Percentiles rank a stretch among this genome's conserved stretches.
Evolutionary conservation across 176 grass and related monocot genomes (phyloP).

Genomic region (Puccinellia tenuiflora): DNA sequence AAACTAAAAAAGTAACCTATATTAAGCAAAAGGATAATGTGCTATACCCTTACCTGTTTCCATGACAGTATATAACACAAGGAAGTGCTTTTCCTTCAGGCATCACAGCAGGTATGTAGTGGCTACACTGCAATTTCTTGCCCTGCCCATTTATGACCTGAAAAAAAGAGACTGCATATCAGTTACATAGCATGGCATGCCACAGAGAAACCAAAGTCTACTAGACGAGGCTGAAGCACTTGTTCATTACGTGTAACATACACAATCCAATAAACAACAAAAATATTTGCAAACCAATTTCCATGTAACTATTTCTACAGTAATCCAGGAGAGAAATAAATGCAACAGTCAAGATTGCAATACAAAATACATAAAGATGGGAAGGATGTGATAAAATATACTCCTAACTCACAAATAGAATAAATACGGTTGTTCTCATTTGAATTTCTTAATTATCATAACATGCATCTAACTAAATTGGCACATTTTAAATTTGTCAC

Average conservation of each 20-base stretch:
- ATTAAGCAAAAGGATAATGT: not conserved
- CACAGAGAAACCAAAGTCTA: slow-evolving; percentile 6
- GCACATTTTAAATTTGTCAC: not conserved
- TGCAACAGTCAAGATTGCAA: not conserved
- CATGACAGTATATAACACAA: slow-evolving; percentile 99
- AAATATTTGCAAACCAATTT: not conserved
- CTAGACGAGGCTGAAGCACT: not conserved
- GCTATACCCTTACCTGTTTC: slow-evolving; percentile 65
- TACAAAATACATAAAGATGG: not conserved
- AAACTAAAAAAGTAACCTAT: not conserved
- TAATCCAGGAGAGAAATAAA: not conserved
- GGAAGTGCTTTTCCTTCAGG: slow-evolving; percentile 85
- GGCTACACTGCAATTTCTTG: slow-evolving; percentile 91
- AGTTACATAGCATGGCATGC: not conserved
- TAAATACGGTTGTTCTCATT: not conserved
- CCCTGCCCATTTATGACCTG: slow-evolving; percentile 89
- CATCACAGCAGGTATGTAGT: slow-evolving; percentile 77
- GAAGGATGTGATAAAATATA: not conserved
- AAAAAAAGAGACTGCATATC: slow-evolving; percentile 19
- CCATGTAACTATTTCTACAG: not conserved
- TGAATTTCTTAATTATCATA: not conserved
- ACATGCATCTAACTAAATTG: not conserved
- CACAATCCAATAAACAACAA: not conserved
- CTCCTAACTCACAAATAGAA: not conserved
- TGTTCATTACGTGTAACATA: slow-evolving; percentile 10